Base-by-base conservation (phyloP, 139 green algal species). In the Picochlorum costavermella region DNA sequence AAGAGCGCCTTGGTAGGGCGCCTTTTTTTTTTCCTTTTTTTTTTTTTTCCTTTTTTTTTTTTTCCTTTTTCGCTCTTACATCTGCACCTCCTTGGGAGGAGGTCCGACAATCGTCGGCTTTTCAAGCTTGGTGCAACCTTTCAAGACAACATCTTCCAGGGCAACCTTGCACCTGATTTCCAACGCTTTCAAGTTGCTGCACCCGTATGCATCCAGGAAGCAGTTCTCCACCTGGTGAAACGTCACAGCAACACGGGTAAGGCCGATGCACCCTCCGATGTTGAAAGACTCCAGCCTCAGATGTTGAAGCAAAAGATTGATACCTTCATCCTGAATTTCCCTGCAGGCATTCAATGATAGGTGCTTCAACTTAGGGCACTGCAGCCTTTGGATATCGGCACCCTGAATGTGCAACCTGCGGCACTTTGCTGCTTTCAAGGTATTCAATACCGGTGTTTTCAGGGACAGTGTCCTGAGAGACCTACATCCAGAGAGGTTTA, bases 401-500 rank as follows among this genome's bases (percentile, higher is more conserved):
- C 33, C 33, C 33, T 12, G 11, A 40, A 40, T 40, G 9, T 40
- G 33, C 33, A 40, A 40, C 11, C 33, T 40, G 33, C 33, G 33
- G 33, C 33, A 40, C 33, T 40, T 40, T 40, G 33, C 33, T 40
- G 33, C 33, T 40, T 40, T 59, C 23, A 69, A 48, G 8, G n/a
- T 17, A 6, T 26, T 23, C 10, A 69, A 40, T 11, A 1, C 4
- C 16, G 45, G 45, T 17, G 12, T 17, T 30, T 14, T 9, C n/a
- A 69, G 6, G 5, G 25, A 29, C 0, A 69, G 5, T 2, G 14
- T 44, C 6, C 11, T 23, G 4, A 69, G 12, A 26, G 31, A 16
- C 11, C 14, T 17, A 48, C 62, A 69, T 23, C 62, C 62, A 14
- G 62, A 63, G 13, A 69, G 23, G 23, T 63, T 62, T 17, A 69